Percentiles rank a stretch among this genome's conserved stretches.
phyloP scores from a whole-genome alignment of 257 asterid genomes.

The Prunella vulgaris region DNA sequence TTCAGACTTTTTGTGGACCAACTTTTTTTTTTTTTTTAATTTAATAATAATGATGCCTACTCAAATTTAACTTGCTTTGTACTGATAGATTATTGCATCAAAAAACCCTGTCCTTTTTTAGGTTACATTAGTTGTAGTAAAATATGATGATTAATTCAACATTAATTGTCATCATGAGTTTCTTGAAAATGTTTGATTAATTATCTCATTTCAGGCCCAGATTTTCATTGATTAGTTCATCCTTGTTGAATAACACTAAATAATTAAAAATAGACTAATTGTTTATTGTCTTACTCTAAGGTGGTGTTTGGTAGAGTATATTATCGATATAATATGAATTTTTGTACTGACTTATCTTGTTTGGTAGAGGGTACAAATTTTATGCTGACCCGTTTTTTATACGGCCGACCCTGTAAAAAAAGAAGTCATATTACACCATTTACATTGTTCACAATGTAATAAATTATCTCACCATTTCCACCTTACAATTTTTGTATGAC shows the following conservation, averaged over 20 bases:
- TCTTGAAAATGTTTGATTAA: neutral
- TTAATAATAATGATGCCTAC: constrained; percentile 15
- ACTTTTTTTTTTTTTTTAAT: neutral
- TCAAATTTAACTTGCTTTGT: constrained; percentile 8
- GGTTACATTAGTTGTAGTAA: neutral
- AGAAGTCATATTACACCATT: too few relatives aligned
- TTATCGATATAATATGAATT: too few relatives aligned
- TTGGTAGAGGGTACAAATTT: too few relatives aligned
- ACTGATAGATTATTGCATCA: neutral
- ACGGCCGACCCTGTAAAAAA: too few relatives aligned
- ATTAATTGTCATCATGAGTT: neutral
- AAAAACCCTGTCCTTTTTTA: neutral
- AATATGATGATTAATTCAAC: neutral
- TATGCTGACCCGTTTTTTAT: too few relatives aligned
- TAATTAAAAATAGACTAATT: too few relatives aligned
- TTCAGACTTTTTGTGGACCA: constrained; percentile 27
- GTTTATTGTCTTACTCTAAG: too few relatives aligned
- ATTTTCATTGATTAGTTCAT: neutral
- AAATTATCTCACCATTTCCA: too few relatives aligned
- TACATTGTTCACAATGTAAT: too few relatives aligned
- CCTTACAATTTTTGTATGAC: too few relatives aligned
- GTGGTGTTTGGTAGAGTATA: too few relatives aligned
- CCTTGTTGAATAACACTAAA: neutral
- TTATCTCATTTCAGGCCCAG: neutral
- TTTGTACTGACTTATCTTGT: too few relatives aligned